These are phyloP conservation scores for Cadophora sp. DNA, from an alignment of 2,329 filamentous ascomycete genomes.

Conservation along the genomic window DNA sequence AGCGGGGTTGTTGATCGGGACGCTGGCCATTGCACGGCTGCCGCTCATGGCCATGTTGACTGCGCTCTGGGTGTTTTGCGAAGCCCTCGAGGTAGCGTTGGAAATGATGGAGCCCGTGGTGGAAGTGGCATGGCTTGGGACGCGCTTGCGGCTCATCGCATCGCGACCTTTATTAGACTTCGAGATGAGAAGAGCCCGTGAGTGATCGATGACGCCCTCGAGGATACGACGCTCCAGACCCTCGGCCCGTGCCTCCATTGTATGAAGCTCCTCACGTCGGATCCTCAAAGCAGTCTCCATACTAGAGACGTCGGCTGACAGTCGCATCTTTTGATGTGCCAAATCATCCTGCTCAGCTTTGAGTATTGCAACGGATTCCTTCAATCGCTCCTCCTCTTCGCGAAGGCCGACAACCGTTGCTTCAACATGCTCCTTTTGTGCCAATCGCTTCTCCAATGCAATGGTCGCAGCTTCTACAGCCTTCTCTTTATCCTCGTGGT, in stretches of 20 bases:
- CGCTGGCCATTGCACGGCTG: conserved; percentile 40
- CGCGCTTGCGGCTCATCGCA: conserved; percentile 59
- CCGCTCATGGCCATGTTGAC: conserved; percentile 62
- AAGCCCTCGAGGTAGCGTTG: conserved; percentile 42
- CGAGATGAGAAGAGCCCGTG: conserved; percentile 83
- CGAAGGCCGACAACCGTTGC: conserved; percentile 55
- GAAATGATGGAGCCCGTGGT: conserved; percentile 47
- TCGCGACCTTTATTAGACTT: conserved; percentile 57
- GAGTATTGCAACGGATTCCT: conserved; percentile 58
- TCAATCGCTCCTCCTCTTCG: conserved; percentile 68
- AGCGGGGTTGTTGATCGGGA: conserved; percentile 52
- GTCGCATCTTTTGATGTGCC: conserved; percentile 76
- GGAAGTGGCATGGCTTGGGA: conserved; percentile 53
- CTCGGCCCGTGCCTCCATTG: conserved; percentile 91
- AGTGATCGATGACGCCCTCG: conserved; percentile 96
- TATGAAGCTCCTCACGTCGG: conserved; percentile 86
- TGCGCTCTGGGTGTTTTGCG: conserved; percentile 49
- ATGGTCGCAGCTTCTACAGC: conserved; percentile 81
- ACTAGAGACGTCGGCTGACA: conserved; percentile 86
- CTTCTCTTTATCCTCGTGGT: conserved; percentile 79
- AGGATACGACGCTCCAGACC: conserved; percentile 89
- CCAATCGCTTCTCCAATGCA: conserved; percentile 77
- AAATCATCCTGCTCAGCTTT: conserved; percentile 75
- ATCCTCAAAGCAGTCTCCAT: conserved; percentile 90
- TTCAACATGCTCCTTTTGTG: conserved; percentile 69